Percentiles rank a stretch among this genome's conserved stretches.
These are phyloP conservation scores for Pueraria montana DNA, from an alignment of 306 rosid genomes.

Conservation along the genomic window DNA sequence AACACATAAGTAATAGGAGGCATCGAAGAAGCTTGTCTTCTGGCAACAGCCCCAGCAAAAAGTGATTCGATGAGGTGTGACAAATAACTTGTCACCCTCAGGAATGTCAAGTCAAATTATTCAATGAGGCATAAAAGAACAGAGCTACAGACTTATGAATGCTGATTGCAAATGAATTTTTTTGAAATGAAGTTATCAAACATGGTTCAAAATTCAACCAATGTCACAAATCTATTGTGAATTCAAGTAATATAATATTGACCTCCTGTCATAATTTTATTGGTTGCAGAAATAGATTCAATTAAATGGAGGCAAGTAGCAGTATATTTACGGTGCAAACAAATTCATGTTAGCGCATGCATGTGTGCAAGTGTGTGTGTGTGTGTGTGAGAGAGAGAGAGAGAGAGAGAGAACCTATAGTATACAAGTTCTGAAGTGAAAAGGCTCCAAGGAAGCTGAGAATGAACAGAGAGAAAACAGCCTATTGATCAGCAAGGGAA, in stretches of 20 bases:
- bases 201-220: conserved; percentile 11
- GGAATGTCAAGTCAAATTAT: conserved; percentile 11
- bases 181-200: background rate
- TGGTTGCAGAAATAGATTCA: conserved; percentile 8
- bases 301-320: conserved; percentile 1
- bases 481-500: conserved; percentile 65
- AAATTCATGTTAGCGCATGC: conserved; percentile 12
- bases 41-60: conserved; percentile 12
- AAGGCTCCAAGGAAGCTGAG: conserved; percentile 80
- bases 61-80: conserved; percentile 7
- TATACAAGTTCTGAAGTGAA: conserved; percentile 70
- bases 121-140: background rate
- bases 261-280: background rate
- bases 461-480: conserved; percentile 67
- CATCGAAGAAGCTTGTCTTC: conserved; percentile 30
- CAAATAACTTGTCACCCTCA: background rate
- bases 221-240: conserved; percentile 3
- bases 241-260: conserved; percentile 30
- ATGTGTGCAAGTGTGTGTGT: background rate
- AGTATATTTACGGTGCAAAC: background rate
- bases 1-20: background rate
- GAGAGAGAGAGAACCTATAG: conserved; percentile 67
- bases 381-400: background rate
- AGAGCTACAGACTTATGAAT: background rate
- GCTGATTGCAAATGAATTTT: background rate